These are phyloP conservation scores for Cystobasidium pallidum DNA, from an alignment of 1,284 basidiomycete genomes.

Conservation along the genomic window DNA sequence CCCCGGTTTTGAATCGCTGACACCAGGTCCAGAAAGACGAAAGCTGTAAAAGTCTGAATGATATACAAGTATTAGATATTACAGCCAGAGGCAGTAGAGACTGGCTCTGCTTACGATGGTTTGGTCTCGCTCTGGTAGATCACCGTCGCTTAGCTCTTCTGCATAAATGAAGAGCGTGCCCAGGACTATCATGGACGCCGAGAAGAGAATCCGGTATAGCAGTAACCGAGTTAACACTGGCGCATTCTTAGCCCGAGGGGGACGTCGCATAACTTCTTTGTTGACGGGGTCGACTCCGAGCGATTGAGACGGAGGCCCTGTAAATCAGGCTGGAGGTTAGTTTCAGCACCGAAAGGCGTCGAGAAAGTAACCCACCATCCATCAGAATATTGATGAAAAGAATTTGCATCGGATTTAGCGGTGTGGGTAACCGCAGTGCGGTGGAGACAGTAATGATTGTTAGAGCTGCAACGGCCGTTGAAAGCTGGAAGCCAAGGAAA, in stretches of 20 bases:
- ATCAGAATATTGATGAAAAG: slow-evolving; percentile 98
- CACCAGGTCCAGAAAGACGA: slow-evolving; percentile 94
- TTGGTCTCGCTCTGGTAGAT: slow-evolving; percentile 80
- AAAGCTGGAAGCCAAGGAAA: slow-evolving; percentile 94
- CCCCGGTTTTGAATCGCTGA: slow-evolving; percentile 94
- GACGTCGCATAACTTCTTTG: slow-evolving; percentile 81
- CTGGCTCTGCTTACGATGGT: slow-evolving; percentile 74
- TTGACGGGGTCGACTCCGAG: slow-evolving; percentile 94
- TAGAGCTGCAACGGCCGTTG: slow-evolving; percentile 91
- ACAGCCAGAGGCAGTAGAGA: not conserved
- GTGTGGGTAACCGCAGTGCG: slow-evolving; percentile 82
- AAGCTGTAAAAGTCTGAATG: slow-evolving; percentile 86
- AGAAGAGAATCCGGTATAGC: slow-evolving; percentile 80
- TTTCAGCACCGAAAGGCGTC: too few relatives aligned
- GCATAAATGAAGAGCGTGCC: slow-evolving; percentile 88
- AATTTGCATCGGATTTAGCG: slow-evolving; percentile 98
- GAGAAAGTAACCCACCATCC: slow-evolving; percentile 69
- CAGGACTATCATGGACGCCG: slow-evolving; percentile 83
- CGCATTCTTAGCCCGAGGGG: slow-evolving; percentile 84
- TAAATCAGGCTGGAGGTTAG: slow-evolving; percentile 12
- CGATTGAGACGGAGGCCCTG: slow-evolving; percentile 86
- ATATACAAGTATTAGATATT: not conserved
- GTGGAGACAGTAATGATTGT: slow-evolving; percentile 94
- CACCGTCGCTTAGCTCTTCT: slow-evolving; percentile 77
- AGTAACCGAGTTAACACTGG: slow-evolving; percentile 78